Base-by-base conservation (phyloP, 768 basidiomycete species). In the Macrolepiota albuminosa region DNA sequence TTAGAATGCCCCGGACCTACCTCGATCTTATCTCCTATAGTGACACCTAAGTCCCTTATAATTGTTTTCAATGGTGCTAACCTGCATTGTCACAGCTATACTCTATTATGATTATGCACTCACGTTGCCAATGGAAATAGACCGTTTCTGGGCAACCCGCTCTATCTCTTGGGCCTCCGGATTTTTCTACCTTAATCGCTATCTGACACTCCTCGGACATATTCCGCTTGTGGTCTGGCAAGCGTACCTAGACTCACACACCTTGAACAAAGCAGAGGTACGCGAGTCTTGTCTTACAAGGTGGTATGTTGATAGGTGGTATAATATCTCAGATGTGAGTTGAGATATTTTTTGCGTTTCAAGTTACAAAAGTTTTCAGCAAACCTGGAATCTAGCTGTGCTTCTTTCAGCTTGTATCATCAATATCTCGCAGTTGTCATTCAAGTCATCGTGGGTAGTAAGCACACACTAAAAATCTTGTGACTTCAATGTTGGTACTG, bases 71-170 rank as follows among this genome's bases (percentile, higher is more conserved):
- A 46, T 26, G 18, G 47, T 33, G 1, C 24, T 46, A 33, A 29
- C 29, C 16, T 46, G 24, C 45, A 62, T 74, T 2, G 43, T 72
- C 2, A 1, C 31, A 80, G 78, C 68, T 5, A 69, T 78, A 59
- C 72, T 80, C 6, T 74, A 79, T 45, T 84, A 83, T 55, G 84
- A 85, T 64, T 83, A 80, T 58, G 31, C 73, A 8, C 68, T 84
- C 53, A 85, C 83, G 0, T 59, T 85, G 0, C 58, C 66, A 1
- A 61, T 62, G 13, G 84, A 85, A 66, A 65, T 78, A 31, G 71
- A 73, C 26, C 71, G 74, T 8, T 81, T 78, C 67, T 85, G 84
- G 83, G 62, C 49, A 13, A 61, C 67, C 43, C 61, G 62, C 7
- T 67, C 64, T 9, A 33, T 74, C 4, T 73, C 72, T 29, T 74